A percentile compares a stretch with the other conserved stretches of the same genome.
These are phyloP conservation scores for Solanum chmielewskii DNA, from an alignment of 257 asterid species.

Conservation along the genomic window DNA sequence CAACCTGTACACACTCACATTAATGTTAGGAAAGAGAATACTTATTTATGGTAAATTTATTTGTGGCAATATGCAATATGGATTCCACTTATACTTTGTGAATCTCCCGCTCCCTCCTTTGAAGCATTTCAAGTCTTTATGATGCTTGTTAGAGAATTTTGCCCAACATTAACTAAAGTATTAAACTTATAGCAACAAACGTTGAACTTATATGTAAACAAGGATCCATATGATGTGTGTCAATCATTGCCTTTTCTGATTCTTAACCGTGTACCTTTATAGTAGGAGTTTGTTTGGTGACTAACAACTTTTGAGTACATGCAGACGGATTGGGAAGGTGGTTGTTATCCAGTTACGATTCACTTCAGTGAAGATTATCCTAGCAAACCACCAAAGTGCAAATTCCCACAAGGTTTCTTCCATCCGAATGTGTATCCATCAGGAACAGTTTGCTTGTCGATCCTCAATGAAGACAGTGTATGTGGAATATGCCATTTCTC, in stretches of 20 bases:
- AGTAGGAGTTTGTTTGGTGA: not conserved
- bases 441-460: conserved; percentile 43
- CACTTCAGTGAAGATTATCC: conserved; percentile 45
- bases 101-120: not conserved
- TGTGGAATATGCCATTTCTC: not conserved
- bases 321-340: conserved; percentile 52
- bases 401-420: conserved; percentile 30
- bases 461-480: conserved; percentile 46
- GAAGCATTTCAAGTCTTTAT: not conserved
- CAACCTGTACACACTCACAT: not conserved
- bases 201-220: not conserved
- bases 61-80: not conserved
- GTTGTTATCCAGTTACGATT: conserved; percentile 28
- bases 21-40: not conserved
- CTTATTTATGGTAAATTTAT: not conserved
- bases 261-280: not conserved
- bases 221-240: not conserved
- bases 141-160: not conserved
- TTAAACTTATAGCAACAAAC: not conserved
- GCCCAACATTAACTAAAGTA: not conserved
- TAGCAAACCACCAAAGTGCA: conserved; percentile 46
- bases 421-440: conserved; percentile 49
- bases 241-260: not conserved
- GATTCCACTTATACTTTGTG: not conserved
- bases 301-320: not conserved